Evolutionary conservation across 805 yeast genomes (phyloP), one percentile per base, ranked within the genome.

Genomic region (Ogataea trehaloabstinens): DNA sequence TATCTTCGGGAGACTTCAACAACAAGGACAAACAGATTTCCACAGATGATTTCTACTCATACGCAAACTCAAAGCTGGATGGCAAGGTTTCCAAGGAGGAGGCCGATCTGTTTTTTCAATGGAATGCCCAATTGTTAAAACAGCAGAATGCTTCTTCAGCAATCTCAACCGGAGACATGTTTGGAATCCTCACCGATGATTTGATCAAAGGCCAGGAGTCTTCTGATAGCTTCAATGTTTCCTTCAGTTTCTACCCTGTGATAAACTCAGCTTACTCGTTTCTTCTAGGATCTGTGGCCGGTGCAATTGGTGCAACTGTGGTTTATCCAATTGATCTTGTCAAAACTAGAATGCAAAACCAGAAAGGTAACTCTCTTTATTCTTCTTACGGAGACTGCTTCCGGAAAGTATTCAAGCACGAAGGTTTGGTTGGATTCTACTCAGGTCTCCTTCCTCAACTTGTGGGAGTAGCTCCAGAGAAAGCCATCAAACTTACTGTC

Each of bases 381-480:
- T 77, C 75, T 45, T 88, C 85, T 55, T 89, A 96, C 6, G 44
- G 81, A 18, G 97, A 91, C 60, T 93, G 98, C 66, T 82, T 90
- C 61, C 66, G 71, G 31, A 88, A 89, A 56, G 88, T 90, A 31
- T 45, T 90, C 17, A 64, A 70, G 30, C 71, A 74, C 45, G 98
- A 91, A 66, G 97, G 97, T 36, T 55, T 84, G 34, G 68, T 71
- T 52, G 98, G 98, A 6, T 73, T 91, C 41, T 91, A 91, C 64
- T 83, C 95, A 4, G 99, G 99, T 38, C 70, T 91, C 36, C 85
- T 87, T 7, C 97, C 98, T 13, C 98, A 93, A 65, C 70, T 91
- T 55, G 79, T 93, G 34, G 99, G 99, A 50, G 98, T 91, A 36
- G 98, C 98, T 0, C 99, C 99, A 2, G 99, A 91, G 63, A 91